A percentile compares a stretch with the other conserved stretches of the same genome.
Conservation (phyloP, 2,329 filamentous ascomycete species). For the Xylaria sp. region DNA sequence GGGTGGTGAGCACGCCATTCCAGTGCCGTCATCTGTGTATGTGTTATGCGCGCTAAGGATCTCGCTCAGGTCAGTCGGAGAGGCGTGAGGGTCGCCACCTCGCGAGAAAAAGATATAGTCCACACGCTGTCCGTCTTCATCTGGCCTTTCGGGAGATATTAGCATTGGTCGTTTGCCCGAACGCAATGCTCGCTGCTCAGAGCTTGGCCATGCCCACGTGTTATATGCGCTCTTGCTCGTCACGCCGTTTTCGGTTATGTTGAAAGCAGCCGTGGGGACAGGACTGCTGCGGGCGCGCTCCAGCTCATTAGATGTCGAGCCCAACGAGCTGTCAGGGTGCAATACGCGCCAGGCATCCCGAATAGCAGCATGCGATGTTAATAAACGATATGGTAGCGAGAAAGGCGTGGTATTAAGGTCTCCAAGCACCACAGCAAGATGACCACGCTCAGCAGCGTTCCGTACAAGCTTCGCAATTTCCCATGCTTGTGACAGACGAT, state of each 20-base stretch:
- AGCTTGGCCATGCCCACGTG: constrained; percentile 89
- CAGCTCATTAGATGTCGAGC: constrained; percentile 68
- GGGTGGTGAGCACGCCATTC: constrained; percentile 37
- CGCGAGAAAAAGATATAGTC: constrained; percentile 91
- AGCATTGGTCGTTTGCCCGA: constrained; percentile 65
- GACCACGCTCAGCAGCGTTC: constrained; percentile 77
- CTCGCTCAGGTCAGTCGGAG: constrained; percentile 24
- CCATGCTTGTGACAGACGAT: constrained; percentile 93
- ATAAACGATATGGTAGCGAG: constrained; percentile 81
- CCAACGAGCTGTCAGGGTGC: constrained; percentile 83
- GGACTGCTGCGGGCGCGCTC: constrained; percentile 70
- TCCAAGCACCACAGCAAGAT: constrained; percentile 83
- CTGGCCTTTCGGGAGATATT: constrained; percentile 69
- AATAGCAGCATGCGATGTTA: constrained; percentile 78
- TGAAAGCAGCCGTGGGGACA: constrained; percentile 77
- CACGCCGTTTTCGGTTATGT: constrained; percentile 79
- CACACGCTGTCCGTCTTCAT: constrained; percentile 81
- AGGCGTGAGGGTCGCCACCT: constrained; percentile 41
- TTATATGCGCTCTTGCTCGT: constrained; percentile 88
- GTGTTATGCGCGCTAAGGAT: constrained; percentile 29
- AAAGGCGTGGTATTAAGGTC: constrained; percentile 97
- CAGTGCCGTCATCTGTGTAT: constrained; percentile 31
- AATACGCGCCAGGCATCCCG: constrained; percentile 84
- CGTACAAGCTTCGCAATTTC: constrained; percentile 89
- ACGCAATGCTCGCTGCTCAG: constrained; percentile 69